These are phyloP conservation scores for Nemania bipapillata DNA, from an alignment of 2,329 filamentous ascomycete species.

Conservation along the genomic window DNA sequence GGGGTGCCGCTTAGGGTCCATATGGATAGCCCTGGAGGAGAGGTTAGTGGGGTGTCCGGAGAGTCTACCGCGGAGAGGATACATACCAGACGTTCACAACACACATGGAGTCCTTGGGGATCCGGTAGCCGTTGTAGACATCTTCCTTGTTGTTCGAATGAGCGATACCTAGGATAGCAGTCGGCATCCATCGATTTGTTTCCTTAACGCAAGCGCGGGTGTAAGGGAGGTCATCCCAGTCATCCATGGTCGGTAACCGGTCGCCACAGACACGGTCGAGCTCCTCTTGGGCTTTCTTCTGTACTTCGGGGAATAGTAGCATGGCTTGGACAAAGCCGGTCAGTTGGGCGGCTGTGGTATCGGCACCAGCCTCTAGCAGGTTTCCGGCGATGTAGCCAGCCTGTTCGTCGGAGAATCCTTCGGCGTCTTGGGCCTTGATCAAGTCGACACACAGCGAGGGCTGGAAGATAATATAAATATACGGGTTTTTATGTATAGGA, in stretches of 20 bases:
- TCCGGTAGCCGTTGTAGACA: slow-evolving; percentile 54
- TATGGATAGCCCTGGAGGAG: slow-evolving; percentile 57
- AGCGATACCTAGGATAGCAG: slow-evolving; percentile 53
- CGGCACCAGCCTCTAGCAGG: slow-evolving; percentile 51
- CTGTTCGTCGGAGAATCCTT: slow-evolving; percentile 51
- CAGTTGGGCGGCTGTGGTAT: slow-evolving; percentile 57
- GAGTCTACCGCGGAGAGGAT: background rate
- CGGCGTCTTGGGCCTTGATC: slow-evolving; percentile 48
- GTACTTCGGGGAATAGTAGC: slow-evolving; percentile 54
- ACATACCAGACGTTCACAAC: slow-evolving; percentile 57
- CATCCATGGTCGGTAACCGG: slow-evolving; percentile 57
- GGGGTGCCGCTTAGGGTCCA: slow-evolving; percentile 56
- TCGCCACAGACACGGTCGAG: slow-evolving; percentile 59
- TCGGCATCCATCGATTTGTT: slow-evolving; percentile 59
- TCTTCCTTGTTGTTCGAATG: slow-evolving; percentile 54
- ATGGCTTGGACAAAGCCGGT: slow-evolving; percentile 59
- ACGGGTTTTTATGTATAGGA: background rate
- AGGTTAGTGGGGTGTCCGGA: slow-evolving; percentile 34
- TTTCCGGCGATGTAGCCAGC: slow-evolving; percentile 51
- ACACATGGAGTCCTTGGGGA: slow-evolving; percentile 58
- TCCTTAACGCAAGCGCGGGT: slow-evolving; percentile 61
- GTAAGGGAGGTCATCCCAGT: slow-evolving; percentile 60
- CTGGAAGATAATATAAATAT: slow-evolving; percentile 34
- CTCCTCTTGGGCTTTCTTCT: slow-evolving; percentile 43
- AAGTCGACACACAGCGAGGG: slow-evolving; percentile 47